Evolutionary conservation across 2,329 filamentous ascomycete genomes (phyloP).

Genomic region (Venturia nashicola): DNA sequence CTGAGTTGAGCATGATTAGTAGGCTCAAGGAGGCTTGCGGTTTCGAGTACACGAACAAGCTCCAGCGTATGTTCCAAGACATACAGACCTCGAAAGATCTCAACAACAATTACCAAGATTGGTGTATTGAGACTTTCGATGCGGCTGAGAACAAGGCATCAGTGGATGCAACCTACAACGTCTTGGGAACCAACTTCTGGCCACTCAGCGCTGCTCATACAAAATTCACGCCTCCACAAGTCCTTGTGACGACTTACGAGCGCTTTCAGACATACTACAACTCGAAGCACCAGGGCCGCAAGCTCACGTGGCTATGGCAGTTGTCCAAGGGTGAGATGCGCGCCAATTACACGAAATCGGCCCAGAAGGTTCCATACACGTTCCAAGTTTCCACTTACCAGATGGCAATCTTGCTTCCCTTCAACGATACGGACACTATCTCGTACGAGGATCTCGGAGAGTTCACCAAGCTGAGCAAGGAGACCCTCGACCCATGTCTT

Average conservation of each 20-base stretch:
- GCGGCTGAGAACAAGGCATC: constrained; percentile 53
- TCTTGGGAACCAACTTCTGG: constrained; percentile 96
- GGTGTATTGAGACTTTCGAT: constrained; percentile 53
- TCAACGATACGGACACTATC: constrained; percentile 81
- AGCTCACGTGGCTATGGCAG: constrained; percentile 97
- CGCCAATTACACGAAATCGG: constrained; percentile 74
- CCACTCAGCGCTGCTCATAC: constrained; percentile 78
- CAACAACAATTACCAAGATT: constrained; percentile 77
- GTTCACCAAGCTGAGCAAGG: constrained; percentile 65
- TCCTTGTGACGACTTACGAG: constrained; percentile 78
- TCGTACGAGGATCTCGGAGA: constrained; percentile 79
- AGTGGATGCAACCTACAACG: constrained; percentile 79
- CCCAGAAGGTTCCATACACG: constrained; percentile 73
- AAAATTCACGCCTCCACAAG: constrained; percentile 73
- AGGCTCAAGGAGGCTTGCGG: constrained; percentile 98
- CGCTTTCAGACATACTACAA: constrained; percentile 87
- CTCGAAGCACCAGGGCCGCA: constrained; percentile 91
- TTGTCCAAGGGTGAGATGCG: constrained; percentile 95
- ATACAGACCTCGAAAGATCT: constrained; percentile 98
- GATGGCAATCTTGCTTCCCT: constrained; percentile 89
- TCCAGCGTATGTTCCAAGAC: constrained; percentile 99
- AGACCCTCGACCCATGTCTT: constrained; percentile 77
- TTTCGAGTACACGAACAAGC: constrained; percentile 98
- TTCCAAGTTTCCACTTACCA: constrained; percentile 97
- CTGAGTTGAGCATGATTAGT: constrained; percentile 98